Evolutionary conservation across 1,139 yeast genomes (phyloP), one percentile per base, ranked within the genome.

Genomic region (Hemisphaericaspora xylanilytica): DNA sequence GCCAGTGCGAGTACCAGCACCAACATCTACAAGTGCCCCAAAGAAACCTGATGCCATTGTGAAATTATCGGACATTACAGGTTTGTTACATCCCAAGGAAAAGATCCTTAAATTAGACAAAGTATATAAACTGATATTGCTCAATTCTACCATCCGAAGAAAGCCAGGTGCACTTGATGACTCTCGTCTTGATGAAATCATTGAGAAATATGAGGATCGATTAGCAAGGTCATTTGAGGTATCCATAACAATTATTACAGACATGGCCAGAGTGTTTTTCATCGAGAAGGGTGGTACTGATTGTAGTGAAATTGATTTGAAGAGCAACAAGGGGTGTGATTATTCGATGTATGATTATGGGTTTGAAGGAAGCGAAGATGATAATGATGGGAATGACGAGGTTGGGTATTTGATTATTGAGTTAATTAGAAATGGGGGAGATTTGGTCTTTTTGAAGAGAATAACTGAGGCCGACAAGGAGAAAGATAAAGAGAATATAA

Each of bases 291-390:
- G 50, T 1, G 38, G 27, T 3, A 52, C 70, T 28, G 62, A 67
- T 39, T 75, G 70, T 3, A 66, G 66, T 61, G 45, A 70, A 48
- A 66, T 71, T 11, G 76, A 71, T 45, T 59, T 70, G 44, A 70
- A 67, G 39, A 73, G 73, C 52, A 61, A 79, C 73, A 44, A 81
- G 64, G 73, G 80, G 49, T 55, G 62, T n/a, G 80, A 79, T 48
- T 79, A 83, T 43, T 85, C 85, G 58, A 79, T 84, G 81, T 84
- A 83, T 55, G 90, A 84, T 58, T 84, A 81, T 57, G 92, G 84
- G 52, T 83, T 84, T 56, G 77, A 71, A 45, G 53, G 57, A 17
- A 47, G 56, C 10, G 54, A 58, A 2, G 61, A 59, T n/a, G 71
- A 62, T 12, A 75, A 76, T 46, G 83, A 77, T 33, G 62, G 59